Conservation (phyloP, 805 yeast genomes). For the Yarrowia hollandica region DNA sequence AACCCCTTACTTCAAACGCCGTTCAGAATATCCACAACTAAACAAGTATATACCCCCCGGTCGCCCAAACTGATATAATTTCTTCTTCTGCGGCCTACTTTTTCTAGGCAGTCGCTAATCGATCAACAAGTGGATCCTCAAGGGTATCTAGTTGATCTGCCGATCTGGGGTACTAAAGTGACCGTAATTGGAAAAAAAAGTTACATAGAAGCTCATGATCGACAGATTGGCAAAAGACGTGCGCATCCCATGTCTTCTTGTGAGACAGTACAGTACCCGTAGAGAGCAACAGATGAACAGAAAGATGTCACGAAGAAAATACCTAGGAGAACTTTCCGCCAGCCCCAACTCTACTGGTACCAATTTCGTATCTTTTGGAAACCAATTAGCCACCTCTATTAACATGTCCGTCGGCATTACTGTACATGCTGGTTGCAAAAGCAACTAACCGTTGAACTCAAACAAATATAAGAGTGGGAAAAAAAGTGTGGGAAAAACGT, state of each 20-base stretch:
- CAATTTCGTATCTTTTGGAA: not conserved
- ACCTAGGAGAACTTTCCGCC: too few relatives aligned
- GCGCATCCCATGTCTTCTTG: too few relatives aligned
- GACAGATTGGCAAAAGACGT: not conserved
- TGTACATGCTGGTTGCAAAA: not conserved
- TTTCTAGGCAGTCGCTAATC: not conserved
- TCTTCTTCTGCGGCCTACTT: too few relatives aligned
- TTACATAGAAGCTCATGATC: not conserved
- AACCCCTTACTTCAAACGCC: too few relatives aligned
- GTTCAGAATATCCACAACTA: too few relatives aligned
- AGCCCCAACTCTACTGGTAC: too few relatives aligned
- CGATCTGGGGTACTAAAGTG: slow-evolving; percentile 11
- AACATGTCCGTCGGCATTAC: not conserved
- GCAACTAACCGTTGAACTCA: slow-evolving; percentile 15
- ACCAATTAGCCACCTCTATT: not conserved
- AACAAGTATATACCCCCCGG: too few relatives aligned
- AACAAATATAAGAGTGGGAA: not conserved
- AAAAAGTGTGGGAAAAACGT: not conserved
- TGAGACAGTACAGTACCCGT: too few relatives aligned
- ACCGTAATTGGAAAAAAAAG: too few relatives aligned
- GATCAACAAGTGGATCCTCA: slow-evolving; percentile 9
- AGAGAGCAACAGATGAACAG: too few relatives aligned
- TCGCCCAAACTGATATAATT: not conserved
- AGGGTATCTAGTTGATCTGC: slow-evolving; percentile 10
- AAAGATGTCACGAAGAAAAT: too few relatives aligned